These are phyloP conservation scores for Paecilomyces sp. DNA, from an alignment of 2,329 filamentous ascomycete species.

Conservation along the genomic window DNA sequence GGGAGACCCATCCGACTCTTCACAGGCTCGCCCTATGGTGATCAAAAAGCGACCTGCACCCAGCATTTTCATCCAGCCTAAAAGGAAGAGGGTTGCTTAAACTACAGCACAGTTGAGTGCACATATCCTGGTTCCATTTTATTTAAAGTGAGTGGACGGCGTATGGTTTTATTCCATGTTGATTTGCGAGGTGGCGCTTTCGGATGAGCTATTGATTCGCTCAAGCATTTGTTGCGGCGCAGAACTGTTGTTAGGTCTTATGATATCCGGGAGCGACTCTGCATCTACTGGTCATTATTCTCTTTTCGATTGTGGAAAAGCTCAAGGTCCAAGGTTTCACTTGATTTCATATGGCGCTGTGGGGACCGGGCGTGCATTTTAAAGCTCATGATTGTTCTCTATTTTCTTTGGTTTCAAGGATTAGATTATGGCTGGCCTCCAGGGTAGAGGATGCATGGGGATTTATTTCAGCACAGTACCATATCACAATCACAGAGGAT, in stretches of 20 bases:
- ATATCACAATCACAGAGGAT: not conserved
- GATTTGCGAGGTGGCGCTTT: not conserved
- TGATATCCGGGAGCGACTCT: not conserved
- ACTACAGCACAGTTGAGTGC: not conserved
- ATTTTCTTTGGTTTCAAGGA: not conserved
- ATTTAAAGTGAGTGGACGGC: not conserved
- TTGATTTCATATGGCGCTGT: not conserved
- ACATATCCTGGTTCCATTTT: not conserved
- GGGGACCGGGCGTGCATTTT: not conserved
- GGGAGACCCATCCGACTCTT: conserved; percentile 4
- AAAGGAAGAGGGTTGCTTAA: conserved; percentile 6
- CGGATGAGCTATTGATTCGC: not conserved
- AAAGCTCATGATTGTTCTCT: not conserved
- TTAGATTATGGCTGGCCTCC: not conserved
- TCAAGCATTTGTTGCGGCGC: not conserved
- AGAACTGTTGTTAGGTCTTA: not conserved
- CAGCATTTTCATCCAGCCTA: conserved; percentile 15
- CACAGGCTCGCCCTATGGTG: conserved; percentile 12
- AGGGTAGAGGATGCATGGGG: not conserved
- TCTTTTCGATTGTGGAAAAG: not conserved
- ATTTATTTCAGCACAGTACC: not conserved
- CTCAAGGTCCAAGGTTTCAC: not conserved
- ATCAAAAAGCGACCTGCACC: conserved; percentile 23
- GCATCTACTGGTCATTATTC: not conserved
- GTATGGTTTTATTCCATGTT: not conserved